Evolutionary conservation across 805 yeast species (phyloP), one percentile per base, ranked within the genome.

Genomic region (Cyberlindnera amylophila): DNA sequence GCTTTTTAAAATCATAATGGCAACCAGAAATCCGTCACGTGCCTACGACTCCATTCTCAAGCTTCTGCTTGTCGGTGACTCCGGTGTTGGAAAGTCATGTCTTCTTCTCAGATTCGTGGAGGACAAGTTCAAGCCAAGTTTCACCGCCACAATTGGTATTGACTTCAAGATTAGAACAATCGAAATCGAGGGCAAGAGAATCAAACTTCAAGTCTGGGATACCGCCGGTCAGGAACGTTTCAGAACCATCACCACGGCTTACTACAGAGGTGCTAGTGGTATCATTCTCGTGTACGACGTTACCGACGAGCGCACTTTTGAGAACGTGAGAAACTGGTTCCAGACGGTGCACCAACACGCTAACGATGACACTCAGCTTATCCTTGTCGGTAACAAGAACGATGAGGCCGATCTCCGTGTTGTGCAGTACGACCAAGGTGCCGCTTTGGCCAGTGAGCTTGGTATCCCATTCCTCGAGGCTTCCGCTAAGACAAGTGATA

Each of bases 191-290:
- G 96, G 96, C 41, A 86, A 86, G 67, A 84, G 84, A 52, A 86
- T 93, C 66, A 93, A 93, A 69, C 76, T 91, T 62, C 99, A 93
- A 66, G 86, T 91, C 34, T 85, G 96, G 96, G 96, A 89, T 63
- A 89, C 96, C 32, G 96, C 96, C 1, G 96, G 96, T n/a, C 96
- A 89, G 69, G 96, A 89, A 64, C 75, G 96, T 59, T 89, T 89
- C 70, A 79, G 96, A 69, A 87, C 96, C 32, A 89, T 89, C 68
- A 90, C 93, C 37, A 84, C 93, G n/a, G 91, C 95, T 1, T 86
- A 86, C 66, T 86, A 86, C 66, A 79, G 95, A 65, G 95, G 95
- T 44, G 93, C 95, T 44, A 82, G 83, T 81, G 95, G 95, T 50
- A 85, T 86, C 57, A 81, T 85, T 38, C 74, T 86, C 57, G 89